Conservation (phyloP, 2,329 filamentous ascomycete genomes). For the Venturia nashicola region DNA sequence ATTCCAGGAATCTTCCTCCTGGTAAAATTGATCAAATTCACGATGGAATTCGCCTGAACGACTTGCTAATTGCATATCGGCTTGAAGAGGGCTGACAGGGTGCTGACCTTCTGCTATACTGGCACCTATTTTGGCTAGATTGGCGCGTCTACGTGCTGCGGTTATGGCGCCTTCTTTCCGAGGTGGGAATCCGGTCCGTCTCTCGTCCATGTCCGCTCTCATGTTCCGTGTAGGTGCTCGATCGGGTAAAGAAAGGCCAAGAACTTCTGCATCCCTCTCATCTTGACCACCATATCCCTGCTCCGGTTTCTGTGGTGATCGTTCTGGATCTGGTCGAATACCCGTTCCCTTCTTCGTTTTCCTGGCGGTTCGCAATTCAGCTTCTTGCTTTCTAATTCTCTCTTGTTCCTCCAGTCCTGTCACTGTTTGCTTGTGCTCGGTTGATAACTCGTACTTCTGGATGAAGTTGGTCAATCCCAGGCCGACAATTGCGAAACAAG, state of each 20-base stretch:
- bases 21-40: neutral
- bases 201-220: neutral
- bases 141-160: neutral
- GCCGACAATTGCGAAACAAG: constrained; percentile 36
- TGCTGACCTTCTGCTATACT: neutral
- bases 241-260: neutral
- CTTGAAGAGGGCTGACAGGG: neutral
- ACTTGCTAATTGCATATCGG: neutral
- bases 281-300: neutral
- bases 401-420: constrained; percentile 34
- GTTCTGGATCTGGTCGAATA: neutral
- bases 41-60: neutral
- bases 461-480: constrained; percentile 38
- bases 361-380: neutral
- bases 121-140: neutral
- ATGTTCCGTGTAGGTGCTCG: constrained; percentile 1
- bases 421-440: constrained; percentile 45
- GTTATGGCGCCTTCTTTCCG: neutral
- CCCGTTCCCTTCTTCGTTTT: neutral
- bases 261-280: neutral
- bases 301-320: neutral
- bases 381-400: constrained; percentile 14
- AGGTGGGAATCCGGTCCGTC: neutral
- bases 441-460: constrained; percentile 38
- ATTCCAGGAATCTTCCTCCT: neutral